phyloP scores from a whole-genome alignment of 306 rosid genomes.

The Cicer yamashitae region DNA sequence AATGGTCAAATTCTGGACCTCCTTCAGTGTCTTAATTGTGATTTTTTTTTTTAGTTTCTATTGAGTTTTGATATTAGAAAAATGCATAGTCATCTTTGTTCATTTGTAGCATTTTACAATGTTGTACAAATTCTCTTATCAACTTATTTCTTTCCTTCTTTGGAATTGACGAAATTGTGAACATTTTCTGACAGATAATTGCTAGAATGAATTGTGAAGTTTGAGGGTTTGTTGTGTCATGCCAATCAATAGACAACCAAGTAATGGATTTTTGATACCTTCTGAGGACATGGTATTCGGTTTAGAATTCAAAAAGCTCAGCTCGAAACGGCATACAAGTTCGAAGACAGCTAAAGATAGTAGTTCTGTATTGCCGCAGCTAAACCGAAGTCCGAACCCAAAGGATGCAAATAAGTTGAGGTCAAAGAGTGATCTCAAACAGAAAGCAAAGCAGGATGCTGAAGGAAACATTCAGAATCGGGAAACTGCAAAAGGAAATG shows the following conservation, averaged over 20 bases:
- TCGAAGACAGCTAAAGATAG: constrained; percentile 56
- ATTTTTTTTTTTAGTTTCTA: background rate
- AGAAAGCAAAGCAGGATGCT: constrained; percentile 44
- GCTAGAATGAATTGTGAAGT: constrained; percentile 41
- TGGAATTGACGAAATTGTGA: constrained; percentile 38
- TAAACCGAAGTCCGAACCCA: constrained; percentile 42
- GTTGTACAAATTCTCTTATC: background rate
- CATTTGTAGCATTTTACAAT: constrained; percentile 14
- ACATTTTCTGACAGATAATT: constrained; percentile 37
- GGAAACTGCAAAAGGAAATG: constrained; percentile 48
- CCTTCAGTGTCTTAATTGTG: no score
- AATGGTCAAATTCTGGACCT: no score
- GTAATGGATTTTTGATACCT: constrained; percentile 48
- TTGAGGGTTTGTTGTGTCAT: constrained; percentile 44
- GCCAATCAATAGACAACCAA: constrained; percentile 44
- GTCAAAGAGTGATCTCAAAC: constrained; percentile 57
- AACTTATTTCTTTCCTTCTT: background rate
- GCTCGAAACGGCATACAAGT: constrained; percentile 59
- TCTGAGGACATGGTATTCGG: constrained; percentile 65
- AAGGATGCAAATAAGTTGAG: constrained; percentile 53
- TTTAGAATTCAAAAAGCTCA: constrained; percentile 54
- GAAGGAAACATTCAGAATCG: constrained; percentile 36
- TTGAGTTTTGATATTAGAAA: constrained; percentile 14
- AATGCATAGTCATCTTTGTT: background rate
- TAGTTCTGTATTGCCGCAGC: constrained; percentile 45